These are phyloP conservation scores for Ceratobasidium theobromae DNA, from an alignment of 1,284 basidiomycete species.

Conservation along the genomic window DNA sequence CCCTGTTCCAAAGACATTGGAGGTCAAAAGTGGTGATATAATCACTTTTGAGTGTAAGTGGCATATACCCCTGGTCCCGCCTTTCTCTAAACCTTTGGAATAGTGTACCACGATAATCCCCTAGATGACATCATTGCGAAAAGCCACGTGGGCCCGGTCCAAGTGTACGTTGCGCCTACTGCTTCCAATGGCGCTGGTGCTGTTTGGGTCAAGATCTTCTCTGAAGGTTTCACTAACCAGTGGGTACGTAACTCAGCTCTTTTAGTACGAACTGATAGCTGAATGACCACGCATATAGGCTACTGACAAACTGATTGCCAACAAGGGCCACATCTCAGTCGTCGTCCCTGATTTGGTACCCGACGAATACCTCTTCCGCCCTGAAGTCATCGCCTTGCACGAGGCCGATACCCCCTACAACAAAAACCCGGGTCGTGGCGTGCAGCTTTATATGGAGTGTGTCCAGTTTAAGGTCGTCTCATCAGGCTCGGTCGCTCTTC, in stretches of 20 bases:
- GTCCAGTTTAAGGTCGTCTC: conserved; percentile 26
- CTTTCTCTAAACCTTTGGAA: background rate
- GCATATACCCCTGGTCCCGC: background rate
- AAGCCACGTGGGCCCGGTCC: conserved; percentile 32
- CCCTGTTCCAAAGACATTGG: background rate
- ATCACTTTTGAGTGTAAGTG: conserved; percentile 28
- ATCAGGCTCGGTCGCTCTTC: background rate
- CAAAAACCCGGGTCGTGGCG: conserved; percentile 17
- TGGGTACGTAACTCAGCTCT: conserved; percentile 6
- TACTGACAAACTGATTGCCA: conserved; percentile 32
- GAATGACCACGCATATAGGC: conserved; percentile 13
- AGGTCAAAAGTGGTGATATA: conserved; percentile 13
- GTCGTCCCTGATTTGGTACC: conserved; percentile 30
- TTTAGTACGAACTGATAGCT: background rate
- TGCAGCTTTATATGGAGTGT: conserved; percentile 31
- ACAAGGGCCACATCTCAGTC: conserved; percentile 28
- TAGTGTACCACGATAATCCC: conserved; percentile 26
- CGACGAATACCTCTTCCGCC: conserved; percentile 34
- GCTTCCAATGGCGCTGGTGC: conserved; percentile 18
- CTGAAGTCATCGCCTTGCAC: conserved; percentile 33
- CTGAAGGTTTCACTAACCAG: conserved; percentile 1
- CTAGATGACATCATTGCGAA: conserved; percentile 27
- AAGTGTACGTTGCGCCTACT: conserved; percentile 33
- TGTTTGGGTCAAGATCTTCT: conserved; percentile 33
- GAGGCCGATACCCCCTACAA: conserved; percentile 31